Base-by-base conservation (phyloP, 108 stramenopile genomes). In the Stephanodiscus minutulus region DNA sequence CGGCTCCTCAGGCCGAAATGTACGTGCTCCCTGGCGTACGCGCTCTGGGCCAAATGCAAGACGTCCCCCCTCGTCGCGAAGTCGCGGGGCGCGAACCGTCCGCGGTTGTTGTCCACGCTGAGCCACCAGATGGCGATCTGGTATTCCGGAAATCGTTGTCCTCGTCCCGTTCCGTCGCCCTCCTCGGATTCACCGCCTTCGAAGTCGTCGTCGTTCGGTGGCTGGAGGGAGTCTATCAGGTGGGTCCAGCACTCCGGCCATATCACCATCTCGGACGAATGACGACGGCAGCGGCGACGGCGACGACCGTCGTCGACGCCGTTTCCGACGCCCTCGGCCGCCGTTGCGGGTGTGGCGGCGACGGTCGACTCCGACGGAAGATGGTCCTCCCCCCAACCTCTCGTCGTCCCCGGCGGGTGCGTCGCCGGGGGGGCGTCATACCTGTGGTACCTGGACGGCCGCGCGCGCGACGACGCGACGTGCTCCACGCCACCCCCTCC, bases 161-260 rank as follows among this genome's bases (percentile, higher is more conserved):
- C 9, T 57, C 29, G 56, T 31, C 25, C 17, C 24, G 0, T 24
- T 31, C n/a, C n/a, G n/a, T n/a, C n/a, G n/a, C n/a, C n/a, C n/a
- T n/a, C n/a, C n/a, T n/a, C n/a, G n/a, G n/a, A n/a, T n/a, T n/a
- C n/a, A n/a, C n/a, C 50, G 37, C 36, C 29, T 49, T 8, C 21
- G 18, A 8, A 28, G 24, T 25, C 25, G 27, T 27, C 43, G 31
- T 33, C 31, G 9, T 44, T 5, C 20, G 37, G 15, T 55, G 49
- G 64, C 49, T 66, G 72, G 27, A 79, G 57, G 12, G 67, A 63
- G 69, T 83, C 77, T 1, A 83, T 79, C 5, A 78, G 66, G 59
- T 76, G 70, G 15, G 85, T 85, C 85, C 85, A 85, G 68, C 79
- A 80, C 50, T 85, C 85, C 7, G 85, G 85, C 82, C 82, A 85